A percentile compares a stretch with the other conserved stretches of the same genome.
Evolutionary conservation across 2,329 filamentous ascomycete genomes (phyloP).

Genomic region (Cadophora malorum): DNA sequence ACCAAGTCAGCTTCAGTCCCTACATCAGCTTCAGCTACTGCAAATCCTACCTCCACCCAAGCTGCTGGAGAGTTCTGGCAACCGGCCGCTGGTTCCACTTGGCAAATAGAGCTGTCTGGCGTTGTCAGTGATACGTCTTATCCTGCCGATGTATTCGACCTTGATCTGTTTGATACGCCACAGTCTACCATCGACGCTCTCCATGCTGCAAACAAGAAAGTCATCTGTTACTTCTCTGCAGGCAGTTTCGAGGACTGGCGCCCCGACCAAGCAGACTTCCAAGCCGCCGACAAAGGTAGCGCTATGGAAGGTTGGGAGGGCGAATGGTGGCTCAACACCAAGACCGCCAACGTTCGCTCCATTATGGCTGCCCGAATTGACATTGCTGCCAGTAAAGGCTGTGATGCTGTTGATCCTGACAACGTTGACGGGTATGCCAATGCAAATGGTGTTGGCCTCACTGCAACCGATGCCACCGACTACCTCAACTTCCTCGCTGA

Average conservation of each 20-base stretch:
- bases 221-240: constrained; percentile 79
- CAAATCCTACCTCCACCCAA: neutral
- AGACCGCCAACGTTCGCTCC: constrained; percentile 61
- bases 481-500: constrained; percentile 67
- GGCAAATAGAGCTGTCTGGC: constrained; percentile 30
- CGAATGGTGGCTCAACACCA: constrained; percentile 71
- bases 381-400: constrained; percentile 65
- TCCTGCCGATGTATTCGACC: constrained; percentile 45
- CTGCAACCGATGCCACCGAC: constrained; percentile 59
- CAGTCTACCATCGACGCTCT: constrained; percentile 54
- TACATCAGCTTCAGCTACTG: neutral
- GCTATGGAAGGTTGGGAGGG: constrained; percentile 67
- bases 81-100: constrained; percentile 28
- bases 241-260: constrained; percentile 72
- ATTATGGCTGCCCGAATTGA: constrained; percentile 69
- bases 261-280: constrained; percentile 60
- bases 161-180: constrained; percentile 53
- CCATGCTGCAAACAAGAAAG: constrained; percentile 59
- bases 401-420: constrained; percentile 73
- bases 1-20: neutral
- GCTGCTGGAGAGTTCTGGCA: constrained; percentile 28
- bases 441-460: constrained; percentile 66
- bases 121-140: constrained; percentile 21
- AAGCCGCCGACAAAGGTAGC: constrained; percentile 61
- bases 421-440: constrained; percentile 74